A percentile compares a stretch with the other conserved stretches of the same genome.
phyloP scores from a whole-genome alignment of 176 grass and related monocot species.

The Chloris gayana region DNA sequence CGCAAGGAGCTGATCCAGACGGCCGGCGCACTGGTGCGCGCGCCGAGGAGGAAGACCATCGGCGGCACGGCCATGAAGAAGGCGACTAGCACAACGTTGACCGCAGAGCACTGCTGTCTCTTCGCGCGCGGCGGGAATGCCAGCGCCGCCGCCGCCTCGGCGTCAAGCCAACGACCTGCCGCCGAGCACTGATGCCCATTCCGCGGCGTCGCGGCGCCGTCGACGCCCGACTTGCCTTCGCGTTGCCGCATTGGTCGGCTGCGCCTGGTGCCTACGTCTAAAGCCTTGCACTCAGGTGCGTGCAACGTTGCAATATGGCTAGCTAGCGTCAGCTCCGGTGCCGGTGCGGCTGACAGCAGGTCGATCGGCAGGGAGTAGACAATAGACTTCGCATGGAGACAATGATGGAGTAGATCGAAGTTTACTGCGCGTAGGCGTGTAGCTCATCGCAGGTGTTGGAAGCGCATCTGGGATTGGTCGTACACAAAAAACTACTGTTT shows the following conservation, averaged over 20 bases:
- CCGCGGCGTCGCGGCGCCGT: neutral
- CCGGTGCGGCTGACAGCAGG: neutral
- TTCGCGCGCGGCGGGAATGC: neutral
- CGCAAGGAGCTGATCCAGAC: neutral
- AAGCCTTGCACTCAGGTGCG: neutral
- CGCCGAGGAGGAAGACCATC: slow-evolving; percentile 32
- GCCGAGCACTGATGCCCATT: neutral
- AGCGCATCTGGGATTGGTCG: neutral
- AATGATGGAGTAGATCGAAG: too few relatives aligned
- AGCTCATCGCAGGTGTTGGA: neutral
- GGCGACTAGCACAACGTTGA: slow-evolving; percentile 20
- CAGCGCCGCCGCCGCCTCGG: neutral
- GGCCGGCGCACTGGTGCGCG: neutral
- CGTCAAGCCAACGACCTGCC: neutral
- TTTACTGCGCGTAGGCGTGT: neutral
- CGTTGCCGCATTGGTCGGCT: neutral
- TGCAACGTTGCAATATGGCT: neutral
- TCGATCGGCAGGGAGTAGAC: neutral
- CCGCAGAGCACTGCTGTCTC: neutral
- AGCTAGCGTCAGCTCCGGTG: neutral
- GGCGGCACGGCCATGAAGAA: slow-evolving; percentile 38
- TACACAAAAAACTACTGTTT: neutral
- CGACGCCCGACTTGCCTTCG: neutral
- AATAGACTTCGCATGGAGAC: neutral
- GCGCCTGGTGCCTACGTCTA: neutral